Conservation (phyloP, 1,284 basidiomycete genomes). For the Austroboletus olivaceoglutinosus region DNA sequence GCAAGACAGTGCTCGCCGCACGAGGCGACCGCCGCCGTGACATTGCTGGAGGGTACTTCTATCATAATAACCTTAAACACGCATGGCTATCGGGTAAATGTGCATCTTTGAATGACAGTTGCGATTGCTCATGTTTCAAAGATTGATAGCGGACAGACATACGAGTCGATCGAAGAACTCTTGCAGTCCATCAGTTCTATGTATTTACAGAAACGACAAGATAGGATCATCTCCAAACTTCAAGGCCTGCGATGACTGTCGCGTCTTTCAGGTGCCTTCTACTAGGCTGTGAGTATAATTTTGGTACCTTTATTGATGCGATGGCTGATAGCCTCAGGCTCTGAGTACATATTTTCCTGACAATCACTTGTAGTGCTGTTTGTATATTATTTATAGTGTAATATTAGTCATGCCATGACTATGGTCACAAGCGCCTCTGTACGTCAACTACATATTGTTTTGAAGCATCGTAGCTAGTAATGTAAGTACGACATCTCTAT, state of each 20-base stretch:
- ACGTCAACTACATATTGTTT: no score
- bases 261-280: background rate
- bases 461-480: background rate
- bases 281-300: slow-evolving; percentile 6
- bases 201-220: slow-evolving; percentile 48
- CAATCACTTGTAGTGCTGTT: background rate
- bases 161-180: slow-evolving; percentile 59
- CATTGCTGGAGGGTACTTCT: slow-evolving; percentile 51
- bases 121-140: slow-evolving; percentile 15
- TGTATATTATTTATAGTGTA: slow-evolving; percentile 18
- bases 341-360: background rate
- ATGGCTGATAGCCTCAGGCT: slow-evolving; percentile 6
- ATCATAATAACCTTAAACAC: slow-evolving; percentile 49
- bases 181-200: slow-evolving; percentile 50
- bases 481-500: background rate
- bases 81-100: slow-evolving; percentile 51
- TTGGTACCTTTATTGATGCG: background rate
- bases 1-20: slow-evolving; percentile 34
- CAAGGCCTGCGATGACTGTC: slow-evolving; percentile 38
- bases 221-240: slow-evolving; percentile 48
- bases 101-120: background rate
- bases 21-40: slow-evolving; percentile 53
- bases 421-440: background rate
- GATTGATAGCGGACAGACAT: slow-evolving; percentile 29
- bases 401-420: background rate